Base-by-base conservation (phyloP, 371 early-diverging fungal species). In the Dipsacomyces acuminosporus region DNA sequence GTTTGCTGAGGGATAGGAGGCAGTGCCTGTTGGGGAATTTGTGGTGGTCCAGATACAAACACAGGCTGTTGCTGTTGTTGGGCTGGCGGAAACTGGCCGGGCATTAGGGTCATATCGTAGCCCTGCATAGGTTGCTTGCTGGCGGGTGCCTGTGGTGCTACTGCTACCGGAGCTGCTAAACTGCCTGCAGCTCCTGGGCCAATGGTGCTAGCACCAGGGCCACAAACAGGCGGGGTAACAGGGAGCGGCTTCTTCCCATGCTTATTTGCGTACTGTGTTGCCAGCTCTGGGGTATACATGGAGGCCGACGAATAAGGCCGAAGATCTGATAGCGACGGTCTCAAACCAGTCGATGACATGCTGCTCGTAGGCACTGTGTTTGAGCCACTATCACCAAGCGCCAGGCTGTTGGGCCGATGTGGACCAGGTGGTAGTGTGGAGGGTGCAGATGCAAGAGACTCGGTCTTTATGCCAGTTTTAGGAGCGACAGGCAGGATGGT, bases 181-280 rank as follows among this genome's bases (percentile, higher is more conserved):
- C 34, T 34, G 34, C 38, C n/a, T 38, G 38, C 30, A 5, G 11
- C 11, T 5, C 7, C 7, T 11, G 30, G 30, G 30, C 30, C 30
- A 30, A 11, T 30, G 11, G 5, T 30, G 11, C n/a, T n/a, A n/a
- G n/a, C n/a, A n/a, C n/a, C n/a, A n/a, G n/a, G n/a, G n/a, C n/a
- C n/a, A n/a, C n/a, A n/a, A 7, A 30, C 30, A 11, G 30, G 30
- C 11, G 30, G 30, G 22, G 35, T 58, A 1, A 45, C 38, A 0
- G 72, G 73, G 24, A 72, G 53, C 3, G 72, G 73, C 33, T 72
- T 72, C 11, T 43, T 72, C 18, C 73, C 73, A 34, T 72, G 63
- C 43, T 61, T 61, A 19, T 59, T 64, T 8, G 73, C 73, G 34
- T 71, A 71, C 41, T 73, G 59, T 41, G 59, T 58, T 17, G 66